Conservation (phyloP, 345 rosid species). For the Syzygium aqueum region DNA sequence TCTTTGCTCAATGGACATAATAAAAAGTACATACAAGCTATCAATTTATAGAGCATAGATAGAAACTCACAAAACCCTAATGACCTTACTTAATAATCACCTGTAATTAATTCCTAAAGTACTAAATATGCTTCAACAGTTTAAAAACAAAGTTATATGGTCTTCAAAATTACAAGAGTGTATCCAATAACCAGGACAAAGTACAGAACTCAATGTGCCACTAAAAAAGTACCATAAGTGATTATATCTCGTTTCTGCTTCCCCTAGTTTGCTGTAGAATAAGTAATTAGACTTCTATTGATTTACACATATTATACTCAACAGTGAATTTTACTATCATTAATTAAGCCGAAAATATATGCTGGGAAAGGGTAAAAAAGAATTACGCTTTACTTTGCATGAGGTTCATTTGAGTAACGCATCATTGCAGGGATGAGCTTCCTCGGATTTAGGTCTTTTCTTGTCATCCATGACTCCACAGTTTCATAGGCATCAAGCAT, state of each 20-base stretch:
- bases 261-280: neutral
- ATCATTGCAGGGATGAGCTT: conserved; percentile 96
- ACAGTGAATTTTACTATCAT: neutral
- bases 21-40: neutral
- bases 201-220: neutral
- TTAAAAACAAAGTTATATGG: neutral
- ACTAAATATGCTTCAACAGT: neutral
- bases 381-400: conserved; percentile 67
- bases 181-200: neutral
- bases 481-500: conserved; percentile 98
- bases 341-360: neutral
- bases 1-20: neutral
- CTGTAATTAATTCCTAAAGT: neutral
- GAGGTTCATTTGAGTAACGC: conserved; percentile 99
- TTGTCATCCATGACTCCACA: conserved; percentile 97
- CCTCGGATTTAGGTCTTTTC: conserved; percentile 81
- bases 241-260: neutral
- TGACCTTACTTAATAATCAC: neutral
- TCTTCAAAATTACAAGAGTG: neutral
- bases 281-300: neutral
- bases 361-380: neutral
- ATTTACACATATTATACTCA: neutral
- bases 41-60: neutral
- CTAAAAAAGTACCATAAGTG: neutral
- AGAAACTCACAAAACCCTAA: neutral